phyloP scores from a whole-genome alignment of 345 rosid genomes.

The Stellera chamaejasme region DNA sequence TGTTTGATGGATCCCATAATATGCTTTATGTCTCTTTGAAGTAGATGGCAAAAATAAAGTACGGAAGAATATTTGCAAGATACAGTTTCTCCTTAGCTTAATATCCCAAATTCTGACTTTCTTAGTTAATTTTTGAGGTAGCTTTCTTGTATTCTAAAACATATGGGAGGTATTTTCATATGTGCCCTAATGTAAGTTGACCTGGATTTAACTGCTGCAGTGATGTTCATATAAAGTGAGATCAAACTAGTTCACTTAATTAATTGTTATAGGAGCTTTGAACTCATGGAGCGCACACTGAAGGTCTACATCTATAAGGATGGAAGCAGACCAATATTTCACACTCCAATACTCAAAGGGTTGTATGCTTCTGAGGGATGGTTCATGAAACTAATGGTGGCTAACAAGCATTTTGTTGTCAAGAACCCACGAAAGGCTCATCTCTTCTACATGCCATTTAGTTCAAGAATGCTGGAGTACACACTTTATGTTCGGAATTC shows the following conservation, averaged over 20 bases:
- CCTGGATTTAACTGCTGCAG: too few species aligned
- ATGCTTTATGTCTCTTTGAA: too few species aligned
- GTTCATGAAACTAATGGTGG: slow-evolving; percentile 98
- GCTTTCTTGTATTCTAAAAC: too few species aligned
- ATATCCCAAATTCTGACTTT: too few species aligned
- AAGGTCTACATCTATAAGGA: slow-evolving; percentile 75
- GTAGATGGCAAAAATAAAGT: too few species aligned
- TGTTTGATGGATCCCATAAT: too few species aligned
- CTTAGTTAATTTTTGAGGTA: too few species aligned
- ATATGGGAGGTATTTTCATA: background rate
- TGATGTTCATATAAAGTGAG: background rate
- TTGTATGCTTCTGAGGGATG: slow-evolving; percentile 97
- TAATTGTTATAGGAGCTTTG: slow-evolving; percentile 72
- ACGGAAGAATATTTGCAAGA: too few species aligned
- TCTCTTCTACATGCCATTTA: slow-evolving; percentile 90
- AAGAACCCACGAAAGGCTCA: slow-evolving; percentile 85
- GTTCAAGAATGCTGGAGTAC: slow-evolving; percentile 87
- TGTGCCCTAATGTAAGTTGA: background rate
- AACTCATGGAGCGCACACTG: slow-evolving; percentile 78
- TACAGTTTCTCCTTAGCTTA: too few species aligned
- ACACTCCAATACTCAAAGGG: slow-evolving; percentile 84
- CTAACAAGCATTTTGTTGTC: slow-evolving; percentile 54
- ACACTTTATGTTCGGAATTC: slow-evolving; percentile 84
- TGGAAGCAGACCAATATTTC: slow-evolving; percentile 85
- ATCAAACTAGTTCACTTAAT: slow-evolving; percentile 16